Conservation (phyloP, 108 stramenopile species). For the Cyclotella baltica region DNA sequence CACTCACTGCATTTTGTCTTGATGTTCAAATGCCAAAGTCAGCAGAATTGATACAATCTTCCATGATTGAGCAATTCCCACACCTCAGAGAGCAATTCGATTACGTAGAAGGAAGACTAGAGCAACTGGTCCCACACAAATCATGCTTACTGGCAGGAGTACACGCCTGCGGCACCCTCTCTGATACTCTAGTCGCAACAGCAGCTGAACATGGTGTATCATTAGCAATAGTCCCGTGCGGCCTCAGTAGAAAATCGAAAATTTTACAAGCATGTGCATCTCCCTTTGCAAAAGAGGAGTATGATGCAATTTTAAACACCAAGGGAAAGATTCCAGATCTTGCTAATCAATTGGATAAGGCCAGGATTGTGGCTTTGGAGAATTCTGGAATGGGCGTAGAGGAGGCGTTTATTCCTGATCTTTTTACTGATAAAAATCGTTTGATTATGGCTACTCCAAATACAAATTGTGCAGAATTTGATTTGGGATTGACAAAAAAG, state of each 20-base stretch:
- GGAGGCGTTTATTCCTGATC: slow-evolving; percentile 50
- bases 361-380: slow-evolving; percentile 51
- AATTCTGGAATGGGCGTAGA: slow-evolving; percentile 56
- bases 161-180: slow-evolving; percentile 66
- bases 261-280: slow-evolving; percentile 32
- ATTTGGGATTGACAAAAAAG: neutral
- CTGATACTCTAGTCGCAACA: slow-evolving; percentile 56
- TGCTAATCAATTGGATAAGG: slow-evolving; percentile 57
- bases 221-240: slow-evolving; percentile 72
- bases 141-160: slow-evolving; percentile 63
- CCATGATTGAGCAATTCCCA: slow-evolving; percentile 57
- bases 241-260: slow-evolving; percentile 53
- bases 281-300: slow-evolving; percentile 43
- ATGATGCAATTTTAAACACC: slow-evolving; percentile 35
- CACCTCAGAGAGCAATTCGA: slow-evolving; percentile 53
- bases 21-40: slow-evolving; percentile 68
- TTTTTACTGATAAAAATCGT: slow-evolving; percentile 68
- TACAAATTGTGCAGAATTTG: neutral
- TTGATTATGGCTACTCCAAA: slow-evolving; percentile 57
- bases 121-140: slow-evolving; percentile 51
- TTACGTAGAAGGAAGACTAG: slow-evolving; percentile 66
- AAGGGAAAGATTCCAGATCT: slow-evolving; percentile 43
- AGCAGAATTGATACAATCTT: slow-evolving; percentile 52
- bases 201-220: slow-evolving; percentile 56
- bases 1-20: slow-evolving; percentile 59